Base-by-base conservation (phyloP, 2,329 filamentous ascomycete species). In the Curvularia verruculosa region DNA sequence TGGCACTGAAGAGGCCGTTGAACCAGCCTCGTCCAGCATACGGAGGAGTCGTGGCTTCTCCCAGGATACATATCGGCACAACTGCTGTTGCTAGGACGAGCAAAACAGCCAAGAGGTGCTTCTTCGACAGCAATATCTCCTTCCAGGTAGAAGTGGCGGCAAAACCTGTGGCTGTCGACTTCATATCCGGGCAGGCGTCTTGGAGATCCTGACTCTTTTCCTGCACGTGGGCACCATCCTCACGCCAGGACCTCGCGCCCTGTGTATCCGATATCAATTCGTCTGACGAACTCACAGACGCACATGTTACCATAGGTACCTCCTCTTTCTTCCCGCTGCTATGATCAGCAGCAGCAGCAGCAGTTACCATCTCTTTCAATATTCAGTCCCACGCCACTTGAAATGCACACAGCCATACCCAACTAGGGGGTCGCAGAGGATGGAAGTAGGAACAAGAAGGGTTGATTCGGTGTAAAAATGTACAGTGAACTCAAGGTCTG, bases 1-100 rank as follows among this genome's bases (percentile, higher is more conserved):
- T 68, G 2, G 59, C 51, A 3, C 48, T 31, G 23, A 67, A 68
- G 7, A 67, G 48, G n/a, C 2, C 26, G 26, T 26, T n/a, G 34
- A 56, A 52, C 31, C 26, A 8, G 26, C 26, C 26, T 29, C 26
- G 8, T 6, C 26, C 26, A 8, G 26, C 26, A 9, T 29, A 29
- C 7, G 26, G 26, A 29, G 24, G 23, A 9, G 56, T 55, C 13
- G 63, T 64, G 15, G 49, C 46, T 24, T 51, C 24, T 10, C 61
- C 63, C 0, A 67, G 46, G 8, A 58, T 13, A 10, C 45, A 26
- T 46, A 68, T 18, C 10, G 66, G 66, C 9, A 49, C 8, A 1
- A 65, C 36, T 10, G 48, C 59, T n/a, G 50, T 57, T 3, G 21
- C 2, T 9, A 59, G 2, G 4, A 68, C 56, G 6, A 67, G 31